phyloP scores from a whole-genome alignment of 495 filamentous ascomycete genomes.

The Tricharina praecox region DNA sequence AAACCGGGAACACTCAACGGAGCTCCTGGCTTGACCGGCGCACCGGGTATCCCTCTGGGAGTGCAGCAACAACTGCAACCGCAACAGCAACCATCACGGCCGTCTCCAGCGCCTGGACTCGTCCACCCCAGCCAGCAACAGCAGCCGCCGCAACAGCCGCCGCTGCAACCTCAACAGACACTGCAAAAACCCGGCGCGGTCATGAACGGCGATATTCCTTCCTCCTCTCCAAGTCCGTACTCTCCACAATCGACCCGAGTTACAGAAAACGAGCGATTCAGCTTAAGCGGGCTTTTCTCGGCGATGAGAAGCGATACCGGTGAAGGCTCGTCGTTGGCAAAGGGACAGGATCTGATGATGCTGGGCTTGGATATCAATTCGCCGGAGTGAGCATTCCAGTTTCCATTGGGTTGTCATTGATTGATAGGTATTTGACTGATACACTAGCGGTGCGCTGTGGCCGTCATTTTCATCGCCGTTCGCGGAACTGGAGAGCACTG shows the following conservation, averaged over 20 bases:
- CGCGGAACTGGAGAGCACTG: slow-evolving; percentile 41
- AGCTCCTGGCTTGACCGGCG: background rate
- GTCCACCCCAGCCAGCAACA: slow-evolving; percentile 30
- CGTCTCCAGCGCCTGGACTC: slow-evolving; percentile 20
- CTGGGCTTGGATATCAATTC: slow-evolving; percentile 55
- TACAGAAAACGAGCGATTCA: slow-evolving; percentile 44
- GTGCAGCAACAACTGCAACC: too few species aligned
- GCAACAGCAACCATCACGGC: slow-evolving; percentile 11
- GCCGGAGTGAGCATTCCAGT: slow-evolving; percentile 36
- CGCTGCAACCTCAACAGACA: too few species aligned
- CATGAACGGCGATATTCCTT: slow-evolving; percentile 14
- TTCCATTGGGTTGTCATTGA: background rate
- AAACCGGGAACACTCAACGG: background rate
- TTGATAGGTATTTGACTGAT: slow-evolving; percentile 7
- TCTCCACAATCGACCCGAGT: background rate
- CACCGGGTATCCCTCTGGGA: background rate
- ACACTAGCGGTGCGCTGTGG: slow-evolving; percentile 19
- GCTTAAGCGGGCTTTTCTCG: slow-evolving; percentile 45
- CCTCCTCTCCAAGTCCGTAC: background rate
- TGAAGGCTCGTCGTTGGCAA: slow-evolving; percentile 41
- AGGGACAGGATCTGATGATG: slow-evolving; percentile 53
- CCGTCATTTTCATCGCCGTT: slow-evolving; percentile 38
- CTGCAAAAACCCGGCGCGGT: slow-evolving; percentile 7
- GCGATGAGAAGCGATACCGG: slow-evolving; percentile 47
- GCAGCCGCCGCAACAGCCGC: slow-evolving; percentile 30